A percentile compares a stretch with the other conserved stretches of the same genome.
These are phyloP conservation scores for Rhizopogon vulgaris DNA, from an alignment of 768 basidiomycete species.

Conservation along the genomic window DNA sequence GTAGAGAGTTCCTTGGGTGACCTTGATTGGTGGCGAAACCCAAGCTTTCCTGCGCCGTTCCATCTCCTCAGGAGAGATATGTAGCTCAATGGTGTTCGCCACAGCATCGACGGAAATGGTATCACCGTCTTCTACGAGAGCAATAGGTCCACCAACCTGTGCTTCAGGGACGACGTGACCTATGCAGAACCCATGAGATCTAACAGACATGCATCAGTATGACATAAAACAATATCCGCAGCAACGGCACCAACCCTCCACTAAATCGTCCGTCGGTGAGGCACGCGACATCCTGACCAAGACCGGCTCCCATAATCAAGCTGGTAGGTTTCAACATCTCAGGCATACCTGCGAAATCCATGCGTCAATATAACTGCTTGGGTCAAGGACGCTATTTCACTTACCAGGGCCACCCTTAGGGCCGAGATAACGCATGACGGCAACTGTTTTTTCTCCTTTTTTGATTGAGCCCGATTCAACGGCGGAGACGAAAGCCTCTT, in stretches of 20 bases:
- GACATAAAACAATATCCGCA: constrained; percentile 12
- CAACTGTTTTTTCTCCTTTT: constrained; percentile 94
- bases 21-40: constrained; percentile 84
- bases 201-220: constrained; percentile 24
- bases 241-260: constrained; percentile 68
- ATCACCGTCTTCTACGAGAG: constrained; percentile 85
- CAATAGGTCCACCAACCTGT: constrained; percentile 90
- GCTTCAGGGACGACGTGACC: constrained; percentile 98
- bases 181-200: constrained; percentile 94
- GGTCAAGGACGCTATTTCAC: constrained; percentile 15
- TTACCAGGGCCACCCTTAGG: constrained; percentile 93
- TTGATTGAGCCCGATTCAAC: constrained; percentile 86
- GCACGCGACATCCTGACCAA: constrained; percentile 94
- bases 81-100: constrained; percentile 74
- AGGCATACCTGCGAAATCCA: constrained; percentile 72
- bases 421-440: constrained; percentile 91
- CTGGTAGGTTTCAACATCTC: constrained; percentile 99
- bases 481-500: constrained; percentile 81
- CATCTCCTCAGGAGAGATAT: constrained; percentile 76
- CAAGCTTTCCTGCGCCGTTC: constrained; percentile 64
- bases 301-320: constrained; percentile 96
- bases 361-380: constrained; percentile 4
- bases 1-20: constrained; percentile 73
- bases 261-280: constrained; percentile 97
- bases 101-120: constrained; percentile 84